Percentiles rank a stretch among this genome's conserved stretches.
Conservation (phyloP, 164 flowering plant species). For the Sextonia rubra region DNA sequence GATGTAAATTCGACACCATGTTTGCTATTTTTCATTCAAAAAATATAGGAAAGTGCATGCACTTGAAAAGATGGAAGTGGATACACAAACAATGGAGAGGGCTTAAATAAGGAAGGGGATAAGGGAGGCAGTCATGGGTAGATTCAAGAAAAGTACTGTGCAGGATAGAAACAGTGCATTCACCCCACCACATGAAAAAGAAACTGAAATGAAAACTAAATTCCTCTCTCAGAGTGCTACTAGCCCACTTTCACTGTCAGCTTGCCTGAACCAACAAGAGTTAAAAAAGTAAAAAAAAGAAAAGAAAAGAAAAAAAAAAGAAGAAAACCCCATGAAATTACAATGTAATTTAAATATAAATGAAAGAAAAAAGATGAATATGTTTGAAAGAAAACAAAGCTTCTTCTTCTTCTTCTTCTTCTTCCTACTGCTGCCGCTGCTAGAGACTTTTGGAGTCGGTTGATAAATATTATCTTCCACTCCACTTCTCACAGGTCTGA, state of each 20-base stretch:
- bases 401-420: neutral
- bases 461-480: neutral
- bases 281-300: no score
- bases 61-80: neutral
- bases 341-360: neutral
- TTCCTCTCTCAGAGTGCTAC: neutral
- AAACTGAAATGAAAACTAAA: constrained; percentile 7
- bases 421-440: neutral
- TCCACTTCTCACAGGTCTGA: neutral
- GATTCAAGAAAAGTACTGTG: constrained; percentile 14
- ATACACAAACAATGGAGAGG: neutral
- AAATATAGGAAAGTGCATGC: neutral
- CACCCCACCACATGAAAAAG: constrained; percentile 12
- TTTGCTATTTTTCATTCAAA: no score
- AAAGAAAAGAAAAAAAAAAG: neutral
- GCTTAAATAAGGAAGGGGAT: neutral
- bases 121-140: neutral
- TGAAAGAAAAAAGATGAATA: neutral
- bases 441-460: neutral
- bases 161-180: constrained; percentile 6
- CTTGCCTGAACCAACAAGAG: neutral
- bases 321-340: neutral
- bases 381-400: neutral
- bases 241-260: neutral
- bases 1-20: no score